Base-by-base conservation (phyloP, 1,284 basidiomycete genomes). In the Fomitopsis schrenkii region DNA sequence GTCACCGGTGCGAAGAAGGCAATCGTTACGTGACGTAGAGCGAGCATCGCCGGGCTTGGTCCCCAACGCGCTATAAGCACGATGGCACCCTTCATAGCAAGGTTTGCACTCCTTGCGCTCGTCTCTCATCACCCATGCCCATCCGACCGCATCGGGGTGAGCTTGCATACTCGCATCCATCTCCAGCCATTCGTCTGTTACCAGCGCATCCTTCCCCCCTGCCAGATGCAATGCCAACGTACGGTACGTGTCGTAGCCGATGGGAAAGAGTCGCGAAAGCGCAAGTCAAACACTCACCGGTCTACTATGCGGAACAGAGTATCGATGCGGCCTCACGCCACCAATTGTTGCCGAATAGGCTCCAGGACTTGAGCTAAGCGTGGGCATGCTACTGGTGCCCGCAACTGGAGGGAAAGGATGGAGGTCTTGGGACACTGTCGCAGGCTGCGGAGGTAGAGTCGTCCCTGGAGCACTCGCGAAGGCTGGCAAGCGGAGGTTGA, bases 331-430 rank as follows among this genome's bases (percentile, higher is more conserved):
- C 4, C 22, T 33, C 12, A 28, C 38, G 26, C 33, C 48, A 3
- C 30, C 66, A 41, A 28, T 55, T 55, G 48, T 56, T 60, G 36
- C 52, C 60, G 33, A 57, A 57, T 19, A 64, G 54, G 45, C 62
- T 58, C 33, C 64, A 57, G 46, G 63, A 59, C 38, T 65, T 58
- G 62, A 61, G 1, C 65, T 68, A 9, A 65, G 44, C 14, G 65
- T 66, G 3, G 65, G 66, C 64, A 67, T 62, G 50, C 66, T 67
- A 19, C 58, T 59, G 8, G 59, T 61, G 60, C 45, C 65, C n/a
- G 5, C 64, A 59, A 36, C 60, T 61, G 46, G 45, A n/a, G 42
- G 67, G 64, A 17, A 59, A 14, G 58, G 19, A 8, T 59, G 46
- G 3, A 12, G 2, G 30, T 19, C 28, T 26, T 44, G 36, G 17